Conservation (phyloP, 1,284 basidiomycete genomes). For the Caloboletus inedulis region DNA sequence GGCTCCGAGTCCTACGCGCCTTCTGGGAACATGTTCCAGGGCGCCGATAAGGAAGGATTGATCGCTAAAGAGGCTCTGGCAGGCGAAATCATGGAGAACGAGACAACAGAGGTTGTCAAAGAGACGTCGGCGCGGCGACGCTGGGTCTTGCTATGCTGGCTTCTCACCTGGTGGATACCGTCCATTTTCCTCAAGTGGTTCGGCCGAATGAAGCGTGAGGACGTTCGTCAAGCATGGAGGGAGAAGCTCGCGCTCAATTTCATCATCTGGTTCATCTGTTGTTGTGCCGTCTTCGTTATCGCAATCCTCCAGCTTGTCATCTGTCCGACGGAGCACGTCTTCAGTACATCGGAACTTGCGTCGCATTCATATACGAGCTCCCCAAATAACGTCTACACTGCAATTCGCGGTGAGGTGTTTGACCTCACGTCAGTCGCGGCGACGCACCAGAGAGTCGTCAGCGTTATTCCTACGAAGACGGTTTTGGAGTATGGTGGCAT, state of each 20-base stretch:
- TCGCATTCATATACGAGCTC: conserved; percentile 64
- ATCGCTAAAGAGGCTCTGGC: conserved; percentile 78
- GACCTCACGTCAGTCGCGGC: conserved; percentile 62
- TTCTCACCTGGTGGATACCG: conserved; percentile 92
- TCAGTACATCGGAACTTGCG: conserved; percentile 72
- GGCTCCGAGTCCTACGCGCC: conserved; percentile 92
- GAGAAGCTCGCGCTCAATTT: conserved; percentile 97
- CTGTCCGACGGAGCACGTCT: conserved; percentile 94
- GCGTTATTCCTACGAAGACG: conserved; percentile 71
- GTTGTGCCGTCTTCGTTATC: conserved; percentile 88
- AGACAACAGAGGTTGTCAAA: conserved; percentile 84
- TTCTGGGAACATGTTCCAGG: conserved; percentile 92
- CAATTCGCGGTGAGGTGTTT: conserved; percentile 93
- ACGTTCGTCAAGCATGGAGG: conserved; percentile 94
- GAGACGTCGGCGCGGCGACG: conserved; percentile 76
- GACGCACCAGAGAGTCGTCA: conserved; percentile 67
- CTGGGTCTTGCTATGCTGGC: conserved; percentile 88
- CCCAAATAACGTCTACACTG: conserved; percentile 74
- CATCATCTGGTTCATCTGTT: conserved; percentile 94
- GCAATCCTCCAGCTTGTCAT: conserved; percentile 86
- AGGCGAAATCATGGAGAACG: conserved; percentile 77
- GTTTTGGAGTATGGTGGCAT: conserved; percentile 84
- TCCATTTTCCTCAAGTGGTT: conserved; percentile 66
- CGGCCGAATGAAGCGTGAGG: conserved; percentile 90
- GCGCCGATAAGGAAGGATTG: conserved; percentile 68